Evolutionary conservation across 2,329 filamentous ascomycete genomes (phyloP).

Genomic region (Fusarium sacchari): DNA sequence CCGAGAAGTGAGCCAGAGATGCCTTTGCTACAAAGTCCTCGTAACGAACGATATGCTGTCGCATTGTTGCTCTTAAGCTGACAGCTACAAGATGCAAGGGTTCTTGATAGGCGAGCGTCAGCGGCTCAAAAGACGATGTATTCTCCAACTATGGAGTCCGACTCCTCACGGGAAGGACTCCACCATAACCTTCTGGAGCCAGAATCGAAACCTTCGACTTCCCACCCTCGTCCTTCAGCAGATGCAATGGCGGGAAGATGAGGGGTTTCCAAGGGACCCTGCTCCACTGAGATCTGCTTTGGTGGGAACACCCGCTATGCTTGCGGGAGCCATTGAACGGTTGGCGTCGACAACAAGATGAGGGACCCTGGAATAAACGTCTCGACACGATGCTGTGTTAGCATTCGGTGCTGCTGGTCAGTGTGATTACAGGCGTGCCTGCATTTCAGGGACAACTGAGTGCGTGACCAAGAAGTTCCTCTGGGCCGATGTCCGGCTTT

Average conservation of each 20-base stretch:
- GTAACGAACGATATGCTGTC: background rate
- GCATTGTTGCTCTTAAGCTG: slow-evolving; percentile 10
- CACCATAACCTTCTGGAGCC: slow-evolving; percentile 45
- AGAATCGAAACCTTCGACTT: slow-evolving; percentile 44
- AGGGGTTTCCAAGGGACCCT: slow-evolving; percentile 42
- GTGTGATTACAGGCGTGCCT: slow-evolving; percentile 20
- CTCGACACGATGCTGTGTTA: slow-evolving; percentile 3
- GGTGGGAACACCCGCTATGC: slow-evolving; percentile 42
- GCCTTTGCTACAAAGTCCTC: background rate
- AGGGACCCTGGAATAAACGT: slow-evolving; percentile 34
- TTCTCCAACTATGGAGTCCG: slow-evolving; percentile 44
- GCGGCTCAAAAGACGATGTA: slow-evolving; percentile 39
- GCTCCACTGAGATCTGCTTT: slow-evolving; percentile 44
- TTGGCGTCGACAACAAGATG: slow-evolving; percentile 34
- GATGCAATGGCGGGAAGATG: slow-evolving; percentile 45
- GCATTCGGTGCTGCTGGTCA: background rate
- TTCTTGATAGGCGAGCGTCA: slow-evolving; percentile 36
- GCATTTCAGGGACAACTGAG: slow-evolving; percentile 25
- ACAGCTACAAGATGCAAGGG: slow-evolving; percentile 21
- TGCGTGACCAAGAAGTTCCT: slow-evolving; percentile 7
- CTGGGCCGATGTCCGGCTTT: slow-evolving; percentile 24
- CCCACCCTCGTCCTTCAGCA: slow-evolving; percentile 39
- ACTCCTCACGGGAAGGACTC: slow-evolving; percentile 45
- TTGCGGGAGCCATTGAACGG: slow-evolving; percentile 44
- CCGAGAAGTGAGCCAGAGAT: background rate